Evolutionary conservation across 1,284 basidiomycete species (phyloP), one percentile per base, ranked within the genome.

Genomic region (Melampsora allii-populina): DNA sequence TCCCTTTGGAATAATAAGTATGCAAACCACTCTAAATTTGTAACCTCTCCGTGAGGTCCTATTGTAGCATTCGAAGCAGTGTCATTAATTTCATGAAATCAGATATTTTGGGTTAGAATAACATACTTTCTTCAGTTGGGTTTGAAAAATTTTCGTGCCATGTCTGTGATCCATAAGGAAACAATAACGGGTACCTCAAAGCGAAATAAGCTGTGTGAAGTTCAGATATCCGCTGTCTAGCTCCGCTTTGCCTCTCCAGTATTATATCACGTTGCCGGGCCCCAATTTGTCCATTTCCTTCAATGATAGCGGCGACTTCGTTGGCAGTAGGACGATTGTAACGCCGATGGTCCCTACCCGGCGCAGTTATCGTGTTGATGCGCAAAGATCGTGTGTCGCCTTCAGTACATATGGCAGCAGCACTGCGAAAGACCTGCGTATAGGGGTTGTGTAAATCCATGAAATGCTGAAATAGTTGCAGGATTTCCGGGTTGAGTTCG

Each of bases 121-220:
- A 39, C 5, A 29, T 53, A 24, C 58, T 48, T 4, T 39, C 5
- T 53, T 56, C 58, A 31, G 9, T 31, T 29, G 6, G 12, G 21
- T 29, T 29, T 29, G 21, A 50, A 50, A 19, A 27, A 56, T 17
- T 48, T 12, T 7, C 21, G 21, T 31, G 36, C 48, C 64, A 66
- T 10, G 27, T 12, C 17, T 48, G 24, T 29, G 46, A 21, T n/a
- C 64, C 64, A 66, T 50, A 46, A 1, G 65, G 65, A 21, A 66
- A 66, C 3, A 66, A 36, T 7, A 66, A 19, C 5, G 46, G 65
- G 65, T 56, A 66, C 7, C 48, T 12, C 7, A 66, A 29, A 1
- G 65, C 31, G 2, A 66, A 21, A 31, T 66, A 66, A 31, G 42
- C 48, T 1, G 24, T 19, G 29, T 27, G 31, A 10, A 53, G 21